Base-by-base conservation (phyloP, 2,329 filamentous ascomycete species). In the Cladosporium sphaerospermum region DNA sequence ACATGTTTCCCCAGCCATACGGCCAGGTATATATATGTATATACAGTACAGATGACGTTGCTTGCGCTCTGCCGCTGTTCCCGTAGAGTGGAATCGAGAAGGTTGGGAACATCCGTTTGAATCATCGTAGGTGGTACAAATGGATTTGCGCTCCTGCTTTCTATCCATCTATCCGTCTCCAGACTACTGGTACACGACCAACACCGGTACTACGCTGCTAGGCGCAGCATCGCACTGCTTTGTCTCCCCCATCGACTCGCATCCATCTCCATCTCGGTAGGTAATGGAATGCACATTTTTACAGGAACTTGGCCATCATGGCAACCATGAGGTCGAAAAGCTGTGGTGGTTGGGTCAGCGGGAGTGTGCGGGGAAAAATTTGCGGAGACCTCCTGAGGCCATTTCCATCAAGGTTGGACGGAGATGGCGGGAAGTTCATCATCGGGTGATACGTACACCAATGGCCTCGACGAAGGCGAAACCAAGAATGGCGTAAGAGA, bases 401-500 rank as follows among this genome's bases (percentile, higher is more conserved):
- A 45, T 45, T 31, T 46, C 44, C 45, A 59, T 54, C 28, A 19
- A 13, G 31, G 14, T 9, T 46, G 13, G 34, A 37, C 14, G 34
- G 45, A 40, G 16, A 16, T 23, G 16, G 23, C n/a, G 36, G 36
- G 14, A 9, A 9, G 7, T 31, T 32, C 33, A 39, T 39, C 46
- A n/a, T 19, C 34, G 41, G 37, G 44, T 28, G 18, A 49, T 48
- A 59, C 59, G 56, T 60, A 62, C 57, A 86, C 86, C 86, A 68
- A 88, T 89, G 78, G 89, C 88, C 76, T 93, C 89, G 76, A 91
- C 88, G 85, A 93, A 93, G 73, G 88, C 89, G 80, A 93, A 93
- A 80, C 89, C 88, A 73, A 93, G 80, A 87, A 93, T 92, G 83
- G 88, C 88, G 79, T 93, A 92, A 67, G 87, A 88, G 87, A 93